Evolutionary conservation across 257 asterid genomes (phyloP), one percentile per base, ranked within the genome.

Genomic region (Parsonsia alboflavescens): DNA sequence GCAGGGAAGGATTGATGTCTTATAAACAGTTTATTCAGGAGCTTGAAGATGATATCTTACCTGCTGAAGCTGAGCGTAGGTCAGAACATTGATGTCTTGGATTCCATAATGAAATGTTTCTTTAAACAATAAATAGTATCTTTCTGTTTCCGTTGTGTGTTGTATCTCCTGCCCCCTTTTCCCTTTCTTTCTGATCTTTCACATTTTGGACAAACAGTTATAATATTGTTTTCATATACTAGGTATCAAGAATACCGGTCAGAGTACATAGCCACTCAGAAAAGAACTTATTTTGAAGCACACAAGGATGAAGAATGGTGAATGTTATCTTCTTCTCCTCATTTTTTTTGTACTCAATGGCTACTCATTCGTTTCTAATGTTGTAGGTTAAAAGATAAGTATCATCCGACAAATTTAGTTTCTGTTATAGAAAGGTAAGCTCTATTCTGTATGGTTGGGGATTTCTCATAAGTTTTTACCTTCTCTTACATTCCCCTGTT

Each of bases 11-110:
- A 73, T 86, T 95, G 97, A 86, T 92, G 98, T 95, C 99, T 65
- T 95, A 95, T 86, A 95, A 95, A 91, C 99, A 90, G 80, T 95
- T 95, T 84, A 95, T 95, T 84, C 99, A 92, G 90, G 99, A 95
- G 89, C 97, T 95, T 83, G 99, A 95, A 85, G 99, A 95, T 86
- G 99, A 95, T 80, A 87, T 95, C 75, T 80, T 90, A 75, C 99
- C 99, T 54, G 77, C 96, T 82, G 99, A 95, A 82, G 99, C 99
- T 49, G 99, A 95, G 82, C 91, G 90, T 78, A 95, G 99, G 99
- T 95, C 67, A 81, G 89, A 72, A 65, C 46, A 44, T 49, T 75
- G 59, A 73, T 72, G 42, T 63, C 57, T 61, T 63, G 61, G 74
- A 66, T 59, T 70, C 22, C 6, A 11, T 70, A 12, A 28, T 46